Conservation (phyloP, 208 protist species). For the Paratrypanosoma confusum region DNA sequence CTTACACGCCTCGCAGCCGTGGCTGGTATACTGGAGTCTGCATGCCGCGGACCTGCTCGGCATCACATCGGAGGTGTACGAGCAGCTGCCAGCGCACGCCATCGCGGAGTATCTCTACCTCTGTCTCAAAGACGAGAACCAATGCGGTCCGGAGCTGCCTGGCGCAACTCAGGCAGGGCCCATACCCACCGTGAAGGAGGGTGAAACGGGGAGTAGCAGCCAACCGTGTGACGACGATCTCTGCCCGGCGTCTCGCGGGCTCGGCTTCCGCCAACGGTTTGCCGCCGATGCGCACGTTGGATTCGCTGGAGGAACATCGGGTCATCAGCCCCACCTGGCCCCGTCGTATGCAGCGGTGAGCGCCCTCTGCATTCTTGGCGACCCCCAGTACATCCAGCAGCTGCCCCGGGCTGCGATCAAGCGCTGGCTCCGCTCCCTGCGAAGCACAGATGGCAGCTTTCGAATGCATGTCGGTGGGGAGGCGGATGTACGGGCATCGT, state of each 20-base stretch:
- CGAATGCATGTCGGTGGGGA: conserved; percentile 77
- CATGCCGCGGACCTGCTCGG: conserved; percentile 71
- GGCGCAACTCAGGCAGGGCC: background rate
- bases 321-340: conserved; percentile 71
- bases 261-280: background rate
- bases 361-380: conserved; percentile 56
- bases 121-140: conserved; percentile 28
- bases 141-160: background rate
- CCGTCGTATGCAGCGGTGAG: conserved; percentile 74
- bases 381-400: conserved; percentile 10
- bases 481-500: conserved; percentile 76
- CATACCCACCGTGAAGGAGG: background rate
- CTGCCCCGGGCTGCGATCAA: conserved; percentile 73
- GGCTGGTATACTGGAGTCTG: conserved; percentile 70
- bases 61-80: conserved; percentile 24
- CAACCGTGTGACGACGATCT: too few relatives aligned
- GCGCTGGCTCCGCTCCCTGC: conserved; percentile 74
- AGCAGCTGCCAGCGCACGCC: conserved; percentile 18
- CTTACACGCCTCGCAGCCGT: conserved; percentile 53
- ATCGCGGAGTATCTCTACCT: conserved; percentile 36
- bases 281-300: conserved; percentile 25
- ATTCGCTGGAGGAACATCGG: conserved; percentile 66
- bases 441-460: conserved; percentile 63
- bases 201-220: too few relatives aligned
- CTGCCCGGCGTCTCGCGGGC: too few relatives aligned